These are phyloP conservation scores for Oenanthe sinensis DNA, from an alignment of 129 eudicot genomes.

Conservation along the genomic window DNA sequence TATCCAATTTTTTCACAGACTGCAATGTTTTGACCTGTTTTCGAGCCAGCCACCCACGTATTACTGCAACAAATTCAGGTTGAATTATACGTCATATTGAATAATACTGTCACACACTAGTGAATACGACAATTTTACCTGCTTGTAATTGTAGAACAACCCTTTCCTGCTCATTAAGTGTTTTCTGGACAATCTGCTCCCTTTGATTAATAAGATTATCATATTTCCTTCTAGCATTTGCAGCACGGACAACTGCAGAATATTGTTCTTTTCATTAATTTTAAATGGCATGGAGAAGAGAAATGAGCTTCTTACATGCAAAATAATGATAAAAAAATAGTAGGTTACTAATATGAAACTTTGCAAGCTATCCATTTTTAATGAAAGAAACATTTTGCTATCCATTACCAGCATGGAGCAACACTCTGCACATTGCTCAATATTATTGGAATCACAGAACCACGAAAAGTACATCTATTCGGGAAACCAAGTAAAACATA, in stretches of 20 bases:
- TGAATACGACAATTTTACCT: conserved; percentile 30
- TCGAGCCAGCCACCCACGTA: conserved; percentile 89
- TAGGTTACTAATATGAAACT: background rate
- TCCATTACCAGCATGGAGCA: background rate
- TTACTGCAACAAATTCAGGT: conserved; percentile 31
- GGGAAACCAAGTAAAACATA: background rate
- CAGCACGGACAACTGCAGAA: conserved; percentile 67
- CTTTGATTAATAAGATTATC: conserved; percentile 20
- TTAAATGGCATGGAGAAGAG: background rate
- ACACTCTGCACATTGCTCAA: background rate
- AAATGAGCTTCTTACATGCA: background rate
- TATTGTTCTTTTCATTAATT: background rate
- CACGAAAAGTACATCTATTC: background rate
- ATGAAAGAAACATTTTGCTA: background rate
- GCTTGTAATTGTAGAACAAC: conserved; percentile 73
- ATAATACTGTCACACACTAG: background rate
- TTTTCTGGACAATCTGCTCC: conserved; percentile 24
- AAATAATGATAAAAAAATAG: background rate
- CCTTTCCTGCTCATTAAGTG: conserved; percentile 40
- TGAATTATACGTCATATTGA: background rate
- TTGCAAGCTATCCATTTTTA: background rate
- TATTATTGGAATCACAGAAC: background rate
- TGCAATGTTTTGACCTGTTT: conserved; percentile 35
- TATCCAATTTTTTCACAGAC: conserved; percentile 23
- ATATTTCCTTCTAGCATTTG: conserved; percentile 35